phyloP scores from a whole-genome alignment of 805 yeast species.

The Jamesozyma spencerorum region DNA sequence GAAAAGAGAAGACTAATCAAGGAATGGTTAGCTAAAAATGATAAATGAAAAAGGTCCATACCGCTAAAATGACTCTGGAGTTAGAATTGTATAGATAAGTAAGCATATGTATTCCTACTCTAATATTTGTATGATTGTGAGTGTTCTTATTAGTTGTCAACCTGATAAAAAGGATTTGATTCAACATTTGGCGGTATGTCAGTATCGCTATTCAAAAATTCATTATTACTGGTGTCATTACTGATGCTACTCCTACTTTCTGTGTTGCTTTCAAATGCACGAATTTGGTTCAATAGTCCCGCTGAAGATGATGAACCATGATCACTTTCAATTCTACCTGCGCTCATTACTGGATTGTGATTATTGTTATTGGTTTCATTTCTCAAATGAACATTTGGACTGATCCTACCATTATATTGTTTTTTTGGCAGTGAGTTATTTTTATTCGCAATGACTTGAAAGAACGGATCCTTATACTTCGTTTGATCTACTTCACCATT shows the following conservation, averaged over 20 bases:
- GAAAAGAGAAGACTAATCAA: slow-evolving; percentile 17
- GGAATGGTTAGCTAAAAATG: slow-evolving; percentile 13
- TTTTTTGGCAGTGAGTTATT: too few species aligned
- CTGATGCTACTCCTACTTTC: slow-evolving; percentile 1
- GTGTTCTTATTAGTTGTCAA: not conserved
- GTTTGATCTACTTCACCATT: too few species aligned
- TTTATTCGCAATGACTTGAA: not conserved
- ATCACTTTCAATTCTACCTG: not conserved
- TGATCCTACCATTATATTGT: not conserved
- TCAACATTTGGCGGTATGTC: not conserved
- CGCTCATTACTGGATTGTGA: not conserved
- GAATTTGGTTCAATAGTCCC: not conserved
- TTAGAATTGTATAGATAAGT: not conserved
- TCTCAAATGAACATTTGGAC: not conserved
- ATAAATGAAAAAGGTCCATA: slow-evolving; percentile 5
- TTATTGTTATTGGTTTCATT: not conserved
- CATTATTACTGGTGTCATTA: not conserved
- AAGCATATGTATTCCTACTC: not conserved
- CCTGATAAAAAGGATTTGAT: slow-evolving; percentile 4
- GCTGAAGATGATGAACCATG: slow-evolving; percentile 1
- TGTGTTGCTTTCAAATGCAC: not conserved
- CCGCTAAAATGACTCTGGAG: too few species aligned
- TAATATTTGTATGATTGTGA: not conserved
- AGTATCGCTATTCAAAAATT: not conserved
- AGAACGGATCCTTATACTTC: not conserved